Percentiles rank a stretch among this genome's conserved stretches.
Evolutionary conservation across 202 grass and related monocot genomes (phyloP).

Genomic region (Zoysia matrella): DNA sequence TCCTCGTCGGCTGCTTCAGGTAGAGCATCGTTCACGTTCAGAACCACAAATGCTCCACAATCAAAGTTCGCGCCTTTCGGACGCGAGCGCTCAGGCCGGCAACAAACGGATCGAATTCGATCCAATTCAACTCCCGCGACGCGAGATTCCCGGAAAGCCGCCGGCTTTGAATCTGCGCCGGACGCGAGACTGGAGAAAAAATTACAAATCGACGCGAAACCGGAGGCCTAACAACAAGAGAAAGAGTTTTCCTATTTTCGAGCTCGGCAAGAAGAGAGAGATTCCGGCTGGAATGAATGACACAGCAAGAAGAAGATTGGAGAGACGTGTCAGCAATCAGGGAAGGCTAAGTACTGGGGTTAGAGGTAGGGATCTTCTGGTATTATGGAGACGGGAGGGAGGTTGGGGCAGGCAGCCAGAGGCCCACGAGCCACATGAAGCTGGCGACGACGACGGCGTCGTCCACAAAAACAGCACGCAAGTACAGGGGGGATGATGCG

Average conservation of each 20-base stretch:
- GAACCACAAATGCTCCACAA: constrained; percentile 41
- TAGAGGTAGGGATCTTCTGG: constrained; percentile 23
- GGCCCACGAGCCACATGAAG: constrained; percentile 56
- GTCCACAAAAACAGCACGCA: constrained; percentile 65
- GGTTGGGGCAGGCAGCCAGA: neutral
- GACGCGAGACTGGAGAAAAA: neutral
- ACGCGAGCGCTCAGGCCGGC: neutral
- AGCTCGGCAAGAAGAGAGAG: neutral
- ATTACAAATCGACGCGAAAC: neutral
- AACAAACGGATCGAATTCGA: constrained; percentile 39
- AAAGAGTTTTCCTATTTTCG: neutral
- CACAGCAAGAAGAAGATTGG: neutral
- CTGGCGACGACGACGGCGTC: constrained; percentile 50
- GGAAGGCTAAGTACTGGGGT: constrained; percentile 32
- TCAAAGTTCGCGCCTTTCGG: constrained; percentile 16
- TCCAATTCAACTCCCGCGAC: constrained; percentile 28
- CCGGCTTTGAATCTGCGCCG: constrained; percentile 16
- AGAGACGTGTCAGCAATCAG: constrained; percentile 35
- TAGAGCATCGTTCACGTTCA: constrained; percentile 53
- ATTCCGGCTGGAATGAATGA: too few species aligned
- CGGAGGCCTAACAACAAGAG: neutral
- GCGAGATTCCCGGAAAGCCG: neutral
- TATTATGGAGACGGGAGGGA: constrained; percentile 23
- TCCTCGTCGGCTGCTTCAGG: constrained; percentile 55
- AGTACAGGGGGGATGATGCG: neutral